Evolutionary conservation across 192 early-diverging fungal species (phyloP).

Genomic region (Coemansia pectinata): DNA sequence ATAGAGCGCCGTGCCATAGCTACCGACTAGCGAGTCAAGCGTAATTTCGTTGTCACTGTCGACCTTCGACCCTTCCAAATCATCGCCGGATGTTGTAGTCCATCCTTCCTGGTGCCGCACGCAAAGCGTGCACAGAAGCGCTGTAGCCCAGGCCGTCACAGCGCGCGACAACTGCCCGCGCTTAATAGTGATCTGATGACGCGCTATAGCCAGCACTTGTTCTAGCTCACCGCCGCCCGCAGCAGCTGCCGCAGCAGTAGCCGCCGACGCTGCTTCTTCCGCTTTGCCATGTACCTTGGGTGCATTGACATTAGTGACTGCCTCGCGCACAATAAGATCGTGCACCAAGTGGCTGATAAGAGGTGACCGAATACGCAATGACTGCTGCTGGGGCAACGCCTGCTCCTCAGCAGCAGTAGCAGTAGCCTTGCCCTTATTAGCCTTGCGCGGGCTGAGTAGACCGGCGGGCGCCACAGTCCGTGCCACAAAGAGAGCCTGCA

Average conservation of each 20-base stretch:
- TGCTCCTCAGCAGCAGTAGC: conserved; percentile 12
- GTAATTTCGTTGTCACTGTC: conserved; percentile 16
- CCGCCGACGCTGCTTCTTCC: conserved; percentile 10
- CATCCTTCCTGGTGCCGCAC: conserved; percentile 46
- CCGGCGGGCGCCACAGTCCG: conserved; percentile 14
- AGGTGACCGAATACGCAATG: conserved; percentile 43
- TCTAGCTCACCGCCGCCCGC: conserved; percentile 19
- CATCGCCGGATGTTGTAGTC: conserved; percentile 22
- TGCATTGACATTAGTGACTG: conserved; percentile 26
- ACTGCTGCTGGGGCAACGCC: conserved; percentile 4
- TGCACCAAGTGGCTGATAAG: conserved; percentile 52
- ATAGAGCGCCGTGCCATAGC: conserved; percentile 30
- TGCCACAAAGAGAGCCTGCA: conserved; percentile 37
- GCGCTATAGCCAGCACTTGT: conserved; percentile 35
- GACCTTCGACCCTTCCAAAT: not conserved
- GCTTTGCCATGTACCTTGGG: conserved; percentile 22
- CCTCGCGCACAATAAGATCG: conserved; percentile 54
- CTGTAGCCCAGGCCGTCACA: conserved; percentile 68
- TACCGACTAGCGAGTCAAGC: conserved; percentile 36
- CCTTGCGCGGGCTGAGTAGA: conserved; percentile 38
- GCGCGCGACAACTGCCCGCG: conserved; percentile 56
- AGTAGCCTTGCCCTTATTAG: conserved; percentile 31
- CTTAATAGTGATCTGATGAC: conserved; percentile 52
- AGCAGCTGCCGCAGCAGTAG: not conserved
- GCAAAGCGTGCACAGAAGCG: conserved; percentile 60